phyloP scores from a whole-genome alignment of 352 stramenopile genomes.

The Blastocystis sp. region DNA sequence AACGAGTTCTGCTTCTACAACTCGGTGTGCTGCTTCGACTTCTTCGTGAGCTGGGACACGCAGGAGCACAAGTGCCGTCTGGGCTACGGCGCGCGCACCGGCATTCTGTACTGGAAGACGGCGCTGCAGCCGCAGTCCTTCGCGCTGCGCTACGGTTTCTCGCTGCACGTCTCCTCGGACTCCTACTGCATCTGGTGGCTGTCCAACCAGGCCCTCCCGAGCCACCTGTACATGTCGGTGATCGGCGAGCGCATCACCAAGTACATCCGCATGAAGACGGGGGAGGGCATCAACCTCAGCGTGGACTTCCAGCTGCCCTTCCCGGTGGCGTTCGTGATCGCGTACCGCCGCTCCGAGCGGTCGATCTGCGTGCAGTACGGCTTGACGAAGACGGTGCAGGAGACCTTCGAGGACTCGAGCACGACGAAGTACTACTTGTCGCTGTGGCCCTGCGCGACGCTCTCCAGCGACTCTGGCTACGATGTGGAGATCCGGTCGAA shows the following conservation, averaged over 20 bases:
- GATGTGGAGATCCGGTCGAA: background rate
- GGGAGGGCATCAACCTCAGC: background rate
- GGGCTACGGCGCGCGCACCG: background rate
- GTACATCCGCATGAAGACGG: background rate
- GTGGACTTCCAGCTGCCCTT: background rate
- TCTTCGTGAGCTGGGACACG: constrained; percentile 30
- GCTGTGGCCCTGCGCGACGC: background rate
- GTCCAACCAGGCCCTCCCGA: constrained; percentile 1
- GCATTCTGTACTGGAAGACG: constrained; percentile 46
- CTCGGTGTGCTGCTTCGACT: constrained; percentile 12
- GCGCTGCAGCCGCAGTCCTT: background rate
- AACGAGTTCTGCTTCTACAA: constrained; percentile 56
- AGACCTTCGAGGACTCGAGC: too few relatives aligned
- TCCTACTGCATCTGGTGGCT: constrained; percentile 37
- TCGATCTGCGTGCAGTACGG: background rate
- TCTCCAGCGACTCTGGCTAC: background rate
- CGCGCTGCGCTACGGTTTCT: background rate
- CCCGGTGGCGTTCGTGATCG: constrained; percentile 17
- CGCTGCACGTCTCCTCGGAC: background rate
- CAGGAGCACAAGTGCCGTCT: background rate
- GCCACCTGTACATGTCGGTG: background rate
- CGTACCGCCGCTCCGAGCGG: background rate
- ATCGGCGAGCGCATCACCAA: background rate
- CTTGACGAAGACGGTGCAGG: background rate
- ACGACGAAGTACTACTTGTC: background rate